Percentiles rank a stretch among this genome's conserved stretches.
These are phyloP conservation scores for Alisma plantagoaquatica DNA, from an alignment of 106 monocot genomes.

Conservation along the genomic window DNA sequence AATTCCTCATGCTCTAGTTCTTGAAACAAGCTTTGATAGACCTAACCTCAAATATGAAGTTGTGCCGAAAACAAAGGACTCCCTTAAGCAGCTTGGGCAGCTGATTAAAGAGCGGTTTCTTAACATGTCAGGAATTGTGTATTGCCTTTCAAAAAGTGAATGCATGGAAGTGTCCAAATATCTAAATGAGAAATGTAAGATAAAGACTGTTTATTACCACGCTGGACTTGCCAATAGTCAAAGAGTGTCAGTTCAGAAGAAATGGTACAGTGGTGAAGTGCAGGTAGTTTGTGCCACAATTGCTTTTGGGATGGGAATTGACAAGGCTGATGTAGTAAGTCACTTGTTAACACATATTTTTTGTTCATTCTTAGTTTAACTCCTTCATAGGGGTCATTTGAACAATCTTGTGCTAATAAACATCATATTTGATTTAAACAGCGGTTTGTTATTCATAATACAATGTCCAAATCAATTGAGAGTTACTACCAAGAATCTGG, in stretches of 20 bases:
- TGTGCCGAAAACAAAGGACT: constrained; percentile 57
- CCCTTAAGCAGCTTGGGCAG: constrained; percentile 73
- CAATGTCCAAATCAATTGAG: constrained; percentile 95
- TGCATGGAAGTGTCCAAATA: constrained; percentile 60
- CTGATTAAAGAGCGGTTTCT: constrained; percentile 64
- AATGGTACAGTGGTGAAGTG: constrained; percentile 84
- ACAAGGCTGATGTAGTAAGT: constrained; percentile 96
- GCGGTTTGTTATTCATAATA: constrained; percentile 92
- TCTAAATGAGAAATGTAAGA: constrained; percentile 70
- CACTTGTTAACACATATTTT: no score
- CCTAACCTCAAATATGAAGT: constrained; percentile 84
- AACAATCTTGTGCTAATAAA: neutral
- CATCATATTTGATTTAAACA: constrained; percentile 10
- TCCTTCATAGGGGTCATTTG: neutral
- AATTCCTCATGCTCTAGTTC: constrained; percentile 67
- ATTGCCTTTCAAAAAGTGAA: constrained; percentile 94
- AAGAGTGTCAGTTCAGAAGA: constrained; percentile 68
- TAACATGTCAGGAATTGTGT: constrained; percentile 79
- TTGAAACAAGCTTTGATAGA: constrained; percentile 90
- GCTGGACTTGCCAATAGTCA: constrained; percentile 75
- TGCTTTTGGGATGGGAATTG: constrained; percentile 99
- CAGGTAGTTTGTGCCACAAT: constrained; percentile 91
- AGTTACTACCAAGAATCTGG: constrained; percentile 99
- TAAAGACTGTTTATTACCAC: constrained; percentile 74
- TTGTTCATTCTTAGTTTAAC: neutral